Base-by-base conservation (phyloP, 2,329 filamentous ascomycete species). In the Podosphaera leucotricha region DNA sequence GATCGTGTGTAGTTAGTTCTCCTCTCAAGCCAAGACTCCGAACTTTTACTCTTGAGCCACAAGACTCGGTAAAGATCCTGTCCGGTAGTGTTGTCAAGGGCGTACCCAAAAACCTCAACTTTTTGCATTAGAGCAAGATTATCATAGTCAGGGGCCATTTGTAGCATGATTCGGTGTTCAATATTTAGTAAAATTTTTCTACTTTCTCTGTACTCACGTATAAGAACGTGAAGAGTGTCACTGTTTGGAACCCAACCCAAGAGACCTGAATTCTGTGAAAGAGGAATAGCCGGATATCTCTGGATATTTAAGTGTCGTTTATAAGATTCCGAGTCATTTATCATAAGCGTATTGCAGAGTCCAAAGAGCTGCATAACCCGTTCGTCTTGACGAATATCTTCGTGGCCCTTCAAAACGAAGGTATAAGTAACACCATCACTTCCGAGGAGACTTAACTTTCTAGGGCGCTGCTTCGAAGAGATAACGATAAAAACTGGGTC, bases 41-140 rank as follows among this genome's bases (percentile, higher is more conserved):
- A 94, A 48, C 82, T 92, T 68, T 94, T 94, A 57, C 84, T 93
- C 72, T 98, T 98, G 53, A 99, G 71, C 90, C 92, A 99, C 30
- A 99, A 66, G 1, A 99, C 87, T 33, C 90, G 82, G 62, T 98
- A 99, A 21, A 99, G 68, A 63, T 99, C 90, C 60, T 99, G 92
- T 2, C 90, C 92, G 1, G 90, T 99, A 0, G 90, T 99, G 60
- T 99, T 99, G 63, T 99, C 92, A 47, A 99, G 76, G 3, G 90
- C 92, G 59, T 99, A 99, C 26, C 90, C 87, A 58, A 99, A 99
- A 10, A 99, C 90, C 61, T 99, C 92, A 0, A 98, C 92, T 64
- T 98, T 99, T 59, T 99, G 92, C 90, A 99, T 95, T 30, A 99
- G 72, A 0, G 92, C 95, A 40, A 99, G 75, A 55, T 93, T 94